A percentile compares a stretch with the other conserved stretches of the same genome.
Evolutionary conservation across 805 yeast species (phyloP).

Genomic region (Lipomyces mesembrius): DNA sequence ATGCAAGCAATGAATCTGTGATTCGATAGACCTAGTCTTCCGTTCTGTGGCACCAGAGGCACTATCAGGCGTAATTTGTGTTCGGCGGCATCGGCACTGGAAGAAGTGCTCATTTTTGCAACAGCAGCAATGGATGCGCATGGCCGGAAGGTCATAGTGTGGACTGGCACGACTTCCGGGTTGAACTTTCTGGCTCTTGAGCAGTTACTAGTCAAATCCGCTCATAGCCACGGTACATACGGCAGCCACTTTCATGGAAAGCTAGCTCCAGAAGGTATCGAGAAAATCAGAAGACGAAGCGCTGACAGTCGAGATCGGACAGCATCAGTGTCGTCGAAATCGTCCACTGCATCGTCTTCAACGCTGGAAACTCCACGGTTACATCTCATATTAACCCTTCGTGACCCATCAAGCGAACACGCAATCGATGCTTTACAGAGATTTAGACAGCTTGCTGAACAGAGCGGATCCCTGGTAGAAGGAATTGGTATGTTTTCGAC

Average conservation of each 20-base stretch:
- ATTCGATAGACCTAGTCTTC: not conserved
- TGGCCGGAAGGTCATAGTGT: conserved; percentile 37
- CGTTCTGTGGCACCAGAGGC: not conserved
- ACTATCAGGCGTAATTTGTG: not conserved
- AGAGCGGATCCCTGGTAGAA: conserved; percentile 32
- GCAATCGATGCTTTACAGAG: conserved; percentile 19
- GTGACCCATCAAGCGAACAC: conserved; percentile 30
- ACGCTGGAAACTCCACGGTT: conserved; percentile 15
- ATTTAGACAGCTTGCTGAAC: conserved; percentile 23
- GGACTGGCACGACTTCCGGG: conserved; percentile 36
- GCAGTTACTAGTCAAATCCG: conserved; percentile 18
- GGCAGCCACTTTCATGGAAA: conserved; percentile 4
- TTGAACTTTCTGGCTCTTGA: conserved; percentile 27
- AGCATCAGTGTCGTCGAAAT: conserved; percentile 7
- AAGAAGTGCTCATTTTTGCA: not conserved
- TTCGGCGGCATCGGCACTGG: not conserved
- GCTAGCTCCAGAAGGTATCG: conserved; percentile 2
- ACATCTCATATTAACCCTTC: conserved; percentile 25
- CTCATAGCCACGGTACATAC: not conserved
- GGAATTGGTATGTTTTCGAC: conserved; percentile 12
- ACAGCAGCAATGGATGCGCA: conserved; percentile 37
- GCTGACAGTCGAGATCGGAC: not conserved
- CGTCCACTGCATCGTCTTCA: conserved; percentile 4
- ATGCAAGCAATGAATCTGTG: no score
- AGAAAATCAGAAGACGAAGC: not conserved